Evolutionary conservation across 345 rosid species (phyloP).

Genomic region (Durio zibethinus): DNA sequence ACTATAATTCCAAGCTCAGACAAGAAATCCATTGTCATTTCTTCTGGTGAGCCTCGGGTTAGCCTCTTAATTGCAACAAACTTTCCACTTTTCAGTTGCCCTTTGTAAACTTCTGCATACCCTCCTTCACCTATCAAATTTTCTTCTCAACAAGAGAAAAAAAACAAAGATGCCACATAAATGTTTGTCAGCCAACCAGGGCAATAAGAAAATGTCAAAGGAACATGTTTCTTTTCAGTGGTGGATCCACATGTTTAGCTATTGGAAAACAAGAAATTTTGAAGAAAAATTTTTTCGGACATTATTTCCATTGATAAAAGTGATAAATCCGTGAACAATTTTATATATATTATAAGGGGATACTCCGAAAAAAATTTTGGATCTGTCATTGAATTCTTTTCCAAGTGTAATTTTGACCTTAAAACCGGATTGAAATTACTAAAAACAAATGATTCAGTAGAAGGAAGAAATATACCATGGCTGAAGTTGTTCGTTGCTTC

Average conservation of each 20-base stretch:
- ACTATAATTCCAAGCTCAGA: constrained; percentile 89
- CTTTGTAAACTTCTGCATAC: constrained; percentile 85
- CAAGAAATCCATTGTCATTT: constrained; percentile 78
- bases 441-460: background rate
- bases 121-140: constrained; percentile 91
- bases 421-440: background rate
- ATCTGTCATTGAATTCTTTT: too few species aligned
- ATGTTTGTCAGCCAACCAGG: constrained; percentile 1
- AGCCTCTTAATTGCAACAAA: constrained; percentile 71
- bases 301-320: too few species aligned
- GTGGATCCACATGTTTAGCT: too few species aligned
- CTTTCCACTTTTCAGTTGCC: constrained; percentile 55
- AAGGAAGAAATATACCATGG: constrained; percentile 48
- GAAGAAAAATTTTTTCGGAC: too few species aligned
- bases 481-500: constrained; percentile 72
- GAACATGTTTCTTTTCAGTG: background rate
- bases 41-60: constrained; percentile 72
- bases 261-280: too few species aligned
- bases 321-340: too few species aligned
- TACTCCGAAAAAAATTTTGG: too few species aligned
- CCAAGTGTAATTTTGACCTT: background rate
- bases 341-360: too few species aligned
- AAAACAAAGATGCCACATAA: background rate
- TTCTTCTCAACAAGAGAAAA: constrained; percentile 53
- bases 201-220: background rate